Conservation (phyloP, 2,329 filamentous ascomycete species). For the Sordariomycetes sp. region DNA sequence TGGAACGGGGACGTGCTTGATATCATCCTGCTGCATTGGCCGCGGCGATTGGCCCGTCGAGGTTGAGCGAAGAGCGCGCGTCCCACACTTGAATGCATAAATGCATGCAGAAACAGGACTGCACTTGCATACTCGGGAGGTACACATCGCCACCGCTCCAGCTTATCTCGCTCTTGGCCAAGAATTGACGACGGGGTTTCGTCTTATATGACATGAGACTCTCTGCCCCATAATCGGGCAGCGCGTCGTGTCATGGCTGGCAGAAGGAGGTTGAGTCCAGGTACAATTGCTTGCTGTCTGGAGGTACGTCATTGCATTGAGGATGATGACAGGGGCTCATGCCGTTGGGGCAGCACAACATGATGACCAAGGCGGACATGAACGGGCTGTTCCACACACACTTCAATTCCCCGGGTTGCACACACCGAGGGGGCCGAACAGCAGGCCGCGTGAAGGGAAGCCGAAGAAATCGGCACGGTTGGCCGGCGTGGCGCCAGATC, state of each 20-base stretch:
- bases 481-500: too few relatives aligned
- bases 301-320: too few relatives aligned
- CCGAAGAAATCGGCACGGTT: too few relatives aligned
- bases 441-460: too few relatives aligned
- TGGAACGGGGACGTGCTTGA: not conserved
- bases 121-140: too few relatives aligned
- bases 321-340: not conserved
- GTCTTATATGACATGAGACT: not conserved
- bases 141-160: not conserved
- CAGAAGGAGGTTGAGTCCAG: not conserved
- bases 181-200: not conserved
- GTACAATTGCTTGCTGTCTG: too few relatives aligned
- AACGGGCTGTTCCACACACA: not conserved
- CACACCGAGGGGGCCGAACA: too few relatives aligned
- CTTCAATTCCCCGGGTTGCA: too few relatives aligned
- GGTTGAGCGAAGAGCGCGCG: not conserved
- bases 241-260: not conserved
- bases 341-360: not conserved
- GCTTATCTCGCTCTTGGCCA: not conserved
- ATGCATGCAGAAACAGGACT: too few relatives aligned
- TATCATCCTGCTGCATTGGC: not conserved
- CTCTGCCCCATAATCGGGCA: not conserved
- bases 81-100: not conserved
- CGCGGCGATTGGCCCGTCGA: not conserved
- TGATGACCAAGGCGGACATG: not conserved